These are phyloP conservation scores for Tolypocladium album DNA, from an alignment of 2,329 filamentous ascomycete species.

Conservation along the genomic window DNA sequence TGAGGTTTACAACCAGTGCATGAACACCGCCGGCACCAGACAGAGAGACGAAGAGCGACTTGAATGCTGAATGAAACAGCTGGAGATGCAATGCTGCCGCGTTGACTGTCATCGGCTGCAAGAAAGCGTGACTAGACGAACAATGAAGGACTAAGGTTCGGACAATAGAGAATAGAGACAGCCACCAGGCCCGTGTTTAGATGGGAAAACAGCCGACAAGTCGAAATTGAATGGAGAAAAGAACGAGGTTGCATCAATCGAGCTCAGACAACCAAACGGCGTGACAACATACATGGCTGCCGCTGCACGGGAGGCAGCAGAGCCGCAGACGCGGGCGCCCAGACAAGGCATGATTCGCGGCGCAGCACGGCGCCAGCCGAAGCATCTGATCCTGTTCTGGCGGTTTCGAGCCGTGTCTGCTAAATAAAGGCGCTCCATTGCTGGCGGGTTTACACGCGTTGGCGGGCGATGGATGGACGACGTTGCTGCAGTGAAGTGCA, in stretches of 20 bases:
- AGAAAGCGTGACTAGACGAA: not conserved
- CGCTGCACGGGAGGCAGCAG: not conserved
- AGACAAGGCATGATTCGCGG: not conserved
- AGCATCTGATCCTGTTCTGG: not conserved
- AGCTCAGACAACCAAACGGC: slow-evolving; percentile 2
- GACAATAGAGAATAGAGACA: not conserved
- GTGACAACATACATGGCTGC: slow-evolving; percentile 1
- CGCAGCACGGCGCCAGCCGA: not conserved
- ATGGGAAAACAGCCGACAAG: not conserved
- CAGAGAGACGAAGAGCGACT: not conserved
- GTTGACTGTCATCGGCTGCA: not conserved
- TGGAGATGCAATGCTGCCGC: not conserved
- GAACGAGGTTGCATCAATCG: not conserved
- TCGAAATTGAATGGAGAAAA: not conserved
- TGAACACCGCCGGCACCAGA: not conserved
- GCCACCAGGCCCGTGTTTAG: not conserved
- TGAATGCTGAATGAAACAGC: not conserved
- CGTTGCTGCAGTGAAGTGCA: slow-evolving; percentile 11
- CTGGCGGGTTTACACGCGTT: slow-evolving; percentile 1
- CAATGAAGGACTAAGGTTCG: not conserved
- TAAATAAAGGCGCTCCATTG: not conserved
- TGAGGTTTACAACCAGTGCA: not conserved
- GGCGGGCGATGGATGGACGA: slow-evolving; percentile 1
- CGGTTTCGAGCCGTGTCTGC: not conserved
- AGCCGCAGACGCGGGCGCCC: not conserved